A percentile compares a stretch with the other conserved stretches of the same genome.
phyloP scores from a whole-genome alignment of 176 grass and related monocot genomes.

The Carex kokanica region DNA sequence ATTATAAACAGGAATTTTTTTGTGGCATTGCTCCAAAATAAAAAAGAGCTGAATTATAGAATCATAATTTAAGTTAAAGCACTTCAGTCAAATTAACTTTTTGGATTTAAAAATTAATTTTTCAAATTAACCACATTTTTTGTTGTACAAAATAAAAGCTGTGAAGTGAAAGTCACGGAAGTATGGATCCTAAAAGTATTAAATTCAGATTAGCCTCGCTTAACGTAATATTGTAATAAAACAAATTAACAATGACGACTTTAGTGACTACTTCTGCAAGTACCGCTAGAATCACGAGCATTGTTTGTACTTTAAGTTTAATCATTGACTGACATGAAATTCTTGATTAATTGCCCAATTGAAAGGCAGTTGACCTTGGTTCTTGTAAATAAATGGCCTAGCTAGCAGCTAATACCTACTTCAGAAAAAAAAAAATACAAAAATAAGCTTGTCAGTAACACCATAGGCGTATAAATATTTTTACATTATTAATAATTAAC shows the following conservation, averaged over 20 bases:
- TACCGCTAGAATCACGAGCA: not conserved
- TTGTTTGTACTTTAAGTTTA: slow-evolving; percentile 10
- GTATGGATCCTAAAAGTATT: not conserved
- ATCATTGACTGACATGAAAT: slow-evolving; percentile 25
- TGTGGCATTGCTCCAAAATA: not conserved
- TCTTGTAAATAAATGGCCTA: slow-evolving; percentile 19
- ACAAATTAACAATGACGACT: not conserved
- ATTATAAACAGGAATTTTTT: not conserved
- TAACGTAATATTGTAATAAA: not conserved
- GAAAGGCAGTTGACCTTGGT: slow-evolving; percentile 22
- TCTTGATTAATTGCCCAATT: slow-evolving; percentile 16
- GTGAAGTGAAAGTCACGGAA: slow-evolving; percentile 1
- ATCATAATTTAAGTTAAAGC: not conserved
- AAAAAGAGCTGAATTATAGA: not conserved
- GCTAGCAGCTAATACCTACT: not conserved
- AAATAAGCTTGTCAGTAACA: not conserved
- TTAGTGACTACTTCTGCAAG: not conserved
- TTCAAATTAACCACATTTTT: not conserved
- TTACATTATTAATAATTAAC: too few relatives aligned
- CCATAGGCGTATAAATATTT: too few relatives aligned
- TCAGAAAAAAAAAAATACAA: not conserved
- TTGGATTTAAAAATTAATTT: not conserved
- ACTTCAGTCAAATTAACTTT: not conserved
- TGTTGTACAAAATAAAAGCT: not conserved
- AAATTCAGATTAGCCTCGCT: not conserved